Evolutionary conservation across 139 green algal species (phyloP).

Genomic region (Chlorella sp.): DNA sequence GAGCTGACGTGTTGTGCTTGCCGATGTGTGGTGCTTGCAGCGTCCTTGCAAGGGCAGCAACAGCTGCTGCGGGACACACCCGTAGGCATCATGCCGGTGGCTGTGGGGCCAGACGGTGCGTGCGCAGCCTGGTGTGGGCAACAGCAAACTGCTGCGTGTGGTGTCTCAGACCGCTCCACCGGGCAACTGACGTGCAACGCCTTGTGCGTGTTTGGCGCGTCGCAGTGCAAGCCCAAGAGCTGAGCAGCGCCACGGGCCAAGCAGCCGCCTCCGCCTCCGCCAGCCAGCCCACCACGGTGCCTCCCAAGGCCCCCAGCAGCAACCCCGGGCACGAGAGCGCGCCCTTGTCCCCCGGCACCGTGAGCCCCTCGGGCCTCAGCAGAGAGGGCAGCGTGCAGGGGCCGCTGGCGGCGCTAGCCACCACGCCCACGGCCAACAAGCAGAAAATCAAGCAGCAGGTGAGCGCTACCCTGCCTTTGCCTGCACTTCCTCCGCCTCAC

Average conservation of each 20-base stretch:
- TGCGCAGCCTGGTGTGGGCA: not conserved
- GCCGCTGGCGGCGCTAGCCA: constrained; percentile 8
- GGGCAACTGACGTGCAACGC: too few species aligned
- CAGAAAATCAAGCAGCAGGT: constrained; percentile 25
- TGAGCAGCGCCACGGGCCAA: not conserved
- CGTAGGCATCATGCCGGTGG: not conserved
- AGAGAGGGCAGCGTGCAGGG: constrained; percentile 30
- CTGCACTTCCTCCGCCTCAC: not conserved
- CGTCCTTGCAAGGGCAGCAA: constrained; percentile 15
- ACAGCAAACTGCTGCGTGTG: not conserved
- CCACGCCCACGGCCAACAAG: constrained; percentile 17
- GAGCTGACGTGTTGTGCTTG: too few species aligned
- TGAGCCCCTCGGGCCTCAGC: constrained; percentile 17
- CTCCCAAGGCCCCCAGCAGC: constrained; percentile 2
- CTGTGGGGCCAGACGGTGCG: not conserved
- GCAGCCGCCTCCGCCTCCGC: not conserved
- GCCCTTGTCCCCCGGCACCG: not conserved
- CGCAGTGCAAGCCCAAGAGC: not conserved
- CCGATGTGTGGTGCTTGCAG: too few species aligned
- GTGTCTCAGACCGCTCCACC: not conserved
- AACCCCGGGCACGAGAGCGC: not conserved
- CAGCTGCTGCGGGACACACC: not conserved
- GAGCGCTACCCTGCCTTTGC: not conserved
- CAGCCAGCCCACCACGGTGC: not conserved
- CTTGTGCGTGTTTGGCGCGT: too few species aligned